These are phyloP conservation scores for Podospora pseudopauciseta DNA, from an alignment of 495 filamentous ascomycete genomes.

Conservation along the genomic window DNA sequence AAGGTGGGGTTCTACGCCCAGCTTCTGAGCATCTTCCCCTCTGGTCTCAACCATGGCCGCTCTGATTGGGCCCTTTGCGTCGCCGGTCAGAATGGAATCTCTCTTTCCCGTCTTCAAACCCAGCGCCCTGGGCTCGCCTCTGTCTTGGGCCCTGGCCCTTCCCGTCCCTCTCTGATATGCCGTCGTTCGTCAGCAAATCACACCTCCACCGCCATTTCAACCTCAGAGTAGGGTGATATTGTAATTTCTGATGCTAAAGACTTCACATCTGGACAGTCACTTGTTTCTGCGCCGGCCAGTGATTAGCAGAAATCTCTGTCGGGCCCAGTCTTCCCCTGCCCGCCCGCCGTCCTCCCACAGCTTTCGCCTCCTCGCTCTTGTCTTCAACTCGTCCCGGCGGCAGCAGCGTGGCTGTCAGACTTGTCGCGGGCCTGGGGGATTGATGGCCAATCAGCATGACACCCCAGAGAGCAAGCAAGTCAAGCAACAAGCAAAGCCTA, in stretches of 20 bases:
- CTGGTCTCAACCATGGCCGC: background rate
- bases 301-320: conserved; percentile 1
- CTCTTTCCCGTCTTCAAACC: background rate
- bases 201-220: background rate
- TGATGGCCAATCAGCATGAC: background rate
- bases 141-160: background rate
- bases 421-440: background rate
- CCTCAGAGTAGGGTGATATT: background rate
- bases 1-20: conserved; percentile 7
- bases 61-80: background rate
- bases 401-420: background rate
- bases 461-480: background rate
- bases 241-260: background rate
- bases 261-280: background rate
- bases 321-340: background rate
- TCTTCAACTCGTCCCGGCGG: background rate
- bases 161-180: background rate
- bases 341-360: conserved; percentile 1
- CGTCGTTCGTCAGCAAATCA: background rate
- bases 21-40: background rate
- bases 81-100: conserved; percentile 5
- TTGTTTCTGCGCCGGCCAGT: background rate
- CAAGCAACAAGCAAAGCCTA: conserved; percentile 1
- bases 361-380: background rate
- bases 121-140: conserved; percentile 3